phyloP scores from a whole-genome alignment of 1,284 basidiomycete species.

The Pascua guehoae region DNA sequence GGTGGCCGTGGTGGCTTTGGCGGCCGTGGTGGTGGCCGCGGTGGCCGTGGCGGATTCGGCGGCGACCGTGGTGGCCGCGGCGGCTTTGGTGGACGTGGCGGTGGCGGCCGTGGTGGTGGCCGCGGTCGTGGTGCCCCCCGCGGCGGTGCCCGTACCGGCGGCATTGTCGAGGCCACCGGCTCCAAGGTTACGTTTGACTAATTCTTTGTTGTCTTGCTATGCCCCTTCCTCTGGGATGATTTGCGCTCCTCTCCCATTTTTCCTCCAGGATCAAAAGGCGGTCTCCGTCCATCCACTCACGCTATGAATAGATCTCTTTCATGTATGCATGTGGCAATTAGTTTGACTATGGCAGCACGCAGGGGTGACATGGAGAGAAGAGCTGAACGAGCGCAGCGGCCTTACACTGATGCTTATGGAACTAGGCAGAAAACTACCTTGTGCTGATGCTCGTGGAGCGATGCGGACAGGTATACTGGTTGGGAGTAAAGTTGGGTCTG shows the following conservation, averaged over 20 bases:
- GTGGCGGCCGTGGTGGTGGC: conserved; percentile 47
- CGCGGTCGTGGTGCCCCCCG: conserved; percentile 45
- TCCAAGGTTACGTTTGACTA: conserved; percentile 75
- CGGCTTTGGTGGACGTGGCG: conserved; percentile 21
- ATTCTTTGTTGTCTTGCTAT: background rate
- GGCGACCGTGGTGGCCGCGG: conserved; percentile 49
- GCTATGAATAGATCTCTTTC: conserved; percentile 7
- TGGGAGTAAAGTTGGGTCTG: no score
- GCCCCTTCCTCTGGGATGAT: background rate
- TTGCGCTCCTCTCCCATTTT: background rate
- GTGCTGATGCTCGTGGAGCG: no score
- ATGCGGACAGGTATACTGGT: no score
- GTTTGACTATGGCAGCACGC: background rate
- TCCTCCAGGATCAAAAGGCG: background rate
- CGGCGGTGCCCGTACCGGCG: conserved; percentile 62
- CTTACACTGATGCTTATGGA: no score
- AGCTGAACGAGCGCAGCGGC: no score
- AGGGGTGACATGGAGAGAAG: no score
- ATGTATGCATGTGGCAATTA: conserved; percentile 9
- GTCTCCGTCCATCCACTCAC: background rate
- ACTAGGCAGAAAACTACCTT: no score
- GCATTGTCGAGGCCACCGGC: conserved; percentile 68
- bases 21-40: conserved; percentile 50
- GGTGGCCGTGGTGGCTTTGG: conserved; percentile 51
- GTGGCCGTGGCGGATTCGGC: conserved; percentile 28